These are phyloP conservation scores for Colletotrichum godetiae DNA, from an alignment of 2,329 filamentous ascomycete species.

Conservation along the genomic window DNA sequence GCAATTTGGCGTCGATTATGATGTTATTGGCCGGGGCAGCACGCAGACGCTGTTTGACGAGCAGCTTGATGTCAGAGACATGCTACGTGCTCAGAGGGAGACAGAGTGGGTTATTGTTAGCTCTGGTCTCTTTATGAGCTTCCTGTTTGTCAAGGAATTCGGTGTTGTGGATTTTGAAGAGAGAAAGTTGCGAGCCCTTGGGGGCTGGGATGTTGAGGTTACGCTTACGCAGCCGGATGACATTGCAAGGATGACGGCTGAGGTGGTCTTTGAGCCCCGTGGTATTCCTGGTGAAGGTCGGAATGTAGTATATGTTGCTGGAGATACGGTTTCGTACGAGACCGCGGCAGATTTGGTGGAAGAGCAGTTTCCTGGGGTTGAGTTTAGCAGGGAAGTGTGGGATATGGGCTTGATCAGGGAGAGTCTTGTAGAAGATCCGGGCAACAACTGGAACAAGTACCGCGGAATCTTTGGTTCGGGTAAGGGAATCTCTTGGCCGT, in stretches of 20 bases:
- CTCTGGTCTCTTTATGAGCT: conserved; percentile 78
- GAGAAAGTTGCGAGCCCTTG: conserved; percentile 63
- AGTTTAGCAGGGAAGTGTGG: conserved; percentile 63
- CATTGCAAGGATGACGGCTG: conserved; percentile 71
- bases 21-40: conserved; percentile 67
- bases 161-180: conserved; percentile 66
- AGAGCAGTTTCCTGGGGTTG: conserved; percentile 46
- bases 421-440: conserved; percentile 59
- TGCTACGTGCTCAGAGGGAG: conserved; percentile 58
- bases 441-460: conserved; percentile 67
- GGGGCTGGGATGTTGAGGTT: conserved; percentile 70
- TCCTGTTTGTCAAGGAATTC: conserved; percentile 72
- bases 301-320: conserved; percentile 66
- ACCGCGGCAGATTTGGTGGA: conserved; percentile 65
- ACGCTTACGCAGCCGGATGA: conserved; percentile 72
- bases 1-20: conserved; percentile 82
- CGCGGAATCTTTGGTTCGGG: conserved; percentile 69
- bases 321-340: conserved; percentile 71
- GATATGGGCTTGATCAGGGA: conserved; percentile 53
- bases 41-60: conserved; percentile 76
- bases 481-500: conserved; percentile 69
- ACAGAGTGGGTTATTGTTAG: conserved; percentile 73
- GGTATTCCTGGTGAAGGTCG: conserved; percentile 43
- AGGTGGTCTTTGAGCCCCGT: conserved; percentile 59
- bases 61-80: conserved; percentile 68